Base-by-base conservation (phyloP, 2,329 filamentous ascomycete species). In the Pseudogymnoascus sp. region DNA sequence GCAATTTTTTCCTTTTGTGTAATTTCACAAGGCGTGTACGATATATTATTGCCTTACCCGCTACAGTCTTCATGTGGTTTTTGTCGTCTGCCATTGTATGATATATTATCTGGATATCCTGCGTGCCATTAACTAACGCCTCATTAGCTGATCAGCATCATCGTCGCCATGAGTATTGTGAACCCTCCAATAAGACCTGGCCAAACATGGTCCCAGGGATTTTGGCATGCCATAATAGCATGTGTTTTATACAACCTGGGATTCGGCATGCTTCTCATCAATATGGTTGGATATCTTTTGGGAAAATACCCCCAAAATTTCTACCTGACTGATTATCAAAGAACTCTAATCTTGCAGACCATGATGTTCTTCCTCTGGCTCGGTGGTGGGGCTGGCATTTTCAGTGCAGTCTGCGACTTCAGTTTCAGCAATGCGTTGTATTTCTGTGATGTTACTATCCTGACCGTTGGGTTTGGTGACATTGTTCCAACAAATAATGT, bases 291-390 rank as follows among this genome's bases (percentile, higher is more conserved):
- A 1, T 88, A 88, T 67, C 84, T 88, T 64, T 77, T 87, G 0
- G 86, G 87, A 1, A 84, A 88, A 67, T 90, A 90, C 69, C 85
- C 85, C 1, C 83, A 88, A 68, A 81, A 85, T 66, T 89, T 90
- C 69, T 79, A 82, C 3, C 75, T 90, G 3, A 86, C 85, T 5
- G 83, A 88, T 62, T 82, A 85, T 60, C 88, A 90, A 69, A 79
- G 88, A 1, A 89, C 86, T 0, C 74, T 90, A 26, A 90, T 90
- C 68, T 71, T 90, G 4, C 87, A 90, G 71, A 89, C 86, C 0
- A 88, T 88, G 77, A 79, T 85, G 61, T 88, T 89, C 72, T 88
- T 89, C 69, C 77, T 87, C 61, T 90, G 88, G 87, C 76, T 90
- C 0, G 84, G 82, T 2, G 82, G 86, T 4, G 87, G 87, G 0